phyloP scores from a whole-genome alignment of 2,329 filamentous ascomycete genomes.

The Xylariaceae sp. region DNA sequence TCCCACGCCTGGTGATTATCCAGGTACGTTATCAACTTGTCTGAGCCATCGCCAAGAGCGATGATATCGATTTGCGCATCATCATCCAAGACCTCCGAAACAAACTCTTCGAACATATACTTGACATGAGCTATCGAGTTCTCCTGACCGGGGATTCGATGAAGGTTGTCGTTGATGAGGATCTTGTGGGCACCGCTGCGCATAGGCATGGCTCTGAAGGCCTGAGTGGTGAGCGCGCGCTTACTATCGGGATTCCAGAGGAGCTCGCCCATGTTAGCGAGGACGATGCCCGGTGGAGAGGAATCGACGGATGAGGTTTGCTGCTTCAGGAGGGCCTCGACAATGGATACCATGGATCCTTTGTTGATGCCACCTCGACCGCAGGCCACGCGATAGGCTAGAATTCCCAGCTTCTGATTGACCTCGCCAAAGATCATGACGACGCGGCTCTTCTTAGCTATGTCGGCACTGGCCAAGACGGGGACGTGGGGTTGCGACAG shows the following conservation, averaged over 20 bases:
- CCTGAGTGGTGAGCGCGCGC: slow-evolving; percentile 53
- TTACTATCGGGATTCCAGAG: slow-evolving; percentile 65
- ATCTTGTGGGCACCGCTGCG: slow-evolving; percentile 57
- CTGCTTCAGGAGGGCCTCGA: slow-evolving; percentile 41
- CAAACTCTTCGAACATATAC: slow-evolving; percentile 60
- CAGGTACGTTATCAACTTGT: slow-evolving; percentile 54
- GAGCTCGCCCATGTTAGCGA: slow-evolving; percentile 74
- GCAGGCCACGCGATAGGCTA: slow-evolving; percentile 63
- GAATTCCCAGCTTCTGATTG: slow-evolving; percentile 65
- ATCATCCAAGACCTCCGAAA: slow-evolving; percentile 44
- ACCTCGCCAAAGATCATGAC: slow-evolving; percentile 71
- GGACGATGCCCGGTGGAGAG: slow-evolving; percentile 55
- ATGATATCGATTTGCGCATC: slow-evolving; percentile 62
- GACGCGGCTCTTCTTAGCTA: slow-evolving; percentile 55
- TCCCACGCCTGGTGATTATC: slow-evolving; percentile 49
- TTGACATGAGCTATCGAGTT: slow-evolving; percentile 56
- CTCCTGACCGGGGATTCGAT: slow-evolving; percentile 58
- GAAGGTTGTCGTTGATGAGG: slow-evolving; percentile 48
- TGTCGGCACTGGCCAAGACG: slow-evolving; percentile 56
- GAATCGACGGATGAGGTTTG: slow-evolving; percentile 32
- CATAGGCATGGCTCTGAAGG: slow-evolving; percentile 56
- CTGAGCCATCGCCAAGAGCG: slow-evolving; percentile 62
- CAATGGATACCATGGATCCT: slow-evolving; percentile 65
- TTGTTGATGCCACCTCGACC: slow-evolving; percentile 59
- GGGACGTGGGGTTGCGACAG: slow-evolving; percentile 54